Conservation (phyloP, 2,329 filamentous ascomycete genomes). For the Shiraia bambusicola region DNA sequence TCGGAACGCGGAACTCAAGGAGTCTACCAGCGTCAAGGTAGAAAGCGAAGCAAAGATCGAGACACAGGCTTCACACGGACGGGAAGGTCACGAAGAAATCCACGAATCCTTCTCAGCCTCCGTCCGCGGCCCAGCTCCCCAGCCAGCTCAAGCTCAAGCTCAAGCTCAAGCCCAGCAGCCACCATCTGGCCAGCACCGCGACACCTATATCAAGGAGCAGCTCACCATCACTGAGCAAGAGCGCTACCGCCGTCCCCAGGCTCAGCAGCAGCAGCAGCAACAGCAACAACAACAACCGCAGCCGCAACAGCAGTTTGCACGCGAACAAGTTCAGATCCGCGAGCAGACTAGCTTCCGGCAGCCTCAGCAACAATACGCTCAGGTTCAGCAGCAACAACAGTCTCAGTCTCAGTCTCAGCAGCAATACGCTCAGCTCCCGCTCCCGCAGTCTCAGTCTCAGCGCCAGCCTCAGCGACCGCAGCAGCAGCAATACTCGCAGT, state of each 20-base stretch:
- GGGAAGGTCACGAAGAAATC: constrained; percentile 92
- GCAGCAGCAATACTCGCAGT: constrained; percentile 5
- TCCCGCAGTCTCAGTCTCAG: constrained; percentile 7
- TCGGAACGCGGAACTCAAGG: constrained; percentile 60
- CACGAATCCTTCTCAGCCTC: constrained; percentile 52
- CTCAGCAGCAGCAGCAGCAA: constrained; percentile 40
- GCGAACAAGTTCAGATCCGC: constrained; percentile 39
- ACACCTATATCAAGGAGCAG: constrained; percentile 69
- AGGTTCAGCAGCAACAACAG: constrained; percentile 2
- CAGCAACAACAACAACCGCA: constrained; percentile 79
- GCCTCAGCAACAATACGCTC: constrained; percentile 16
- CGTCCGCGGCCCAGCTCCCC: constrained; percentile 45
- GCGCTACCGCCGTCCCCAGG: too few relatives aligned
- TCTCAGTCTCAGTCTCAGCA: constrained; percentile 4
- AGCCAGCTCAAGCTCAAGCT: background rate
- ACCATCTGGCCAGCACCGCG: constrained; percentile 46
- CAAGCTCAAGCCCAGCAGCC: constrained; percentile 29
- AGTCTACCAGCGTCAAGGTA: constrained; percentile 74
- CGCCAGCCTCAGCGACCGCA: constrained; percentile 5
- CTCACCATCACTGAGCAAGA: too few relatives aligned
- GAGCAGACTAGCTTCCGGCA: constrained; percentile 35
- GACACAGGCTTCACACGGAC: constrained; percentile 77
- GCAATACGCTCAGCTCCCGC: constrained; percentile 9
- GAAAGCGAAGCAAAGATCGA: constrained; percentile 83
- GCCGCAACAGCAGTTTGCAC: constrained; percentile 19